A percentile compares a stretch with the other conserved stretches of the same genome.
These are phyloP conservation scores for Candida golubevii DNA, from an alignment of 805 yeast genomes.

Conservation along the genomic window DNA sequence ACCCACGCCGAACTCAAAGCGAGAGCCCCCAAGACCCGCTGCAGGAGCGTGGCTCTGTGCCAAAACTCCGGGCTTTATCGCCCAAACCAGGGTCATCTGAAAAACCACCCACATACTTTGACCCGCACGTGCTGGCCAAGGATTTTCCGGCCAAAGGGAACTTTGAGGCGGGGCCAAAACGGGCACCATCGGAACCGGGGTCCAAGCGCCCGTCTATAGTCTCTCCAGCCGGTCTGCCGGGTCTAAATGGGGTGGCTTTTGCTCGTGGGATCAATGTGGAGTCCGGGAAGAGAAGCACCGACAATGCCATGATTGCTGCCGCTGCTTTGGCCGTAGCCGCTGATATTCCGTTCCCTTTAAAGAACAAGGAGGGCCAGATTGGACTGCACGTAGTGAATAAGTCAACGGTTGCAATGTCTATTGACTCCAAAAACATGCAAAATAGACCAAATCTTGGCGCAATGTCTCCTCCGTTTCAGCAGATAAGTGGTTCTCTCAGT, in stretches of 20 bases:
- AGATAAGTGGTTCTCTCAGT: not conserved
- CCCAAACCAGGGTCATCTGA: constrained; percentile 5
- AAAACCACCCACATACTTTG: not conserved
- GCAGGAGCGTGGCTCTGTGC: not conserved
- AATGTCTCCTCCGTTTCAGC: not conserved
- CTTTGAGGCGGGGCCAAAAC: constrained; percentile 19
- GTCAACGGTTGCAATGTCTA: not conserved
- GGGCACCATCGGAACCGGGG: constrained; percentile 22
- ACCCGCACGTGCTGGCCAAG: not conserved
- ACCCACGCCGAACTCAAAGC: constrained; percentile 4
- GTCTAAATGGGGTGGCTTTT: constrained; percentile 44
- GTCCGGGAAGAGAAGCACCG: constrained; percentile 31
- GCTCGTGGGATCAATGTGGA: constrained; percentile 34
- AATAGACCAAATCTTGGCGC: not conserved
- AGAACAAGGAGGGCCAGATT: constrained; percentile 12
- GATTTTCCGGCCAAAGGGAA: constrained; percentile 18
- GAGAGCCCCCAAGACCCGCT: constrained; percentile 4
- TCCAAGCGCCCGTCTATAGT: constrained; percentile 1
- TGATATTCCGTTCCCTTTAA: constrained; percentile 52
- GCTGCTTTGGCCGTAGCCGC: constrained; percentile 84
- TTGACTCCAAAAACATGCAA: not conserved
- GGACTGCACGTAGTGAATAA: not conserved
- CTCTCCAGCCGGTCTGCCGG: constrained; percentile 28
- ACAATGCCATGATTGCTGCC: constrained; percentile 69
- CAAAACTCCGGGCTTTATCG: constrained; percentile 5